These are phyloP conservation scores for Fagus crenata DNA, from an alignment of 306 rosid genomes.

Conservation along the genomic window DNA sequence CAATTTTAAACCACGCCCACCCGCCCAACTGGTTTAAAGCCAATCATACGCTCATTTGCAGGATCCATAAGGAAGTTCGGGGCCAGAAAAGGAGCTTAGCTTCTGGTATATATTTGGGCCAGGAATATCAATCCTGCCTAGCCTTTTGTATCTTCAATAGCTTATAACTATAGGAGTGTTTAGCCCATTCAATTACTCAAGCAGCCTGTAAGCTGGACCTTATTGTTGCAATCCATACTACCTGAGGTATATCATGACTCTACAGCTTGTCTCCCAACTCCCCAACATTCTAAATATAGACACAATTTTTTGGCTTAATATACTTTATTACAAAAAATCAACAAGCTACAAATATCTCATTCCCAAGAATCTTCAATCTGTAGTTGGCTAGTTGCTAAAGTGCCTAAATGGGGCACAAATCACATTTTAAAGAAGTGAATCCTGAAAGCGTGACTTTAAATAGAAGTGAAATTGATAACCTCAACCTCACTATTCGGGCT, in stretches of 20 bases:
- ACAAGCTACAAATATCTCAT: not conserved
- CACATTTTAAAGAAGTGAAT: not conserved
- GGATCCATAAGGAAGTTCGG: too few species aligned
- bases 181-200: too few species aligned
- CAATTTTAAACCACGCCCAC: too few species aligned
- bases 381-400: not conserved
- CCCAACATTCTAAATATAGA: not conserved
- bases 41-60: too few species aligned
- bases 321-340: not conserved
- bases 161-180: too few species aligned
- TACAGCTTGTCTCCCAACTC: not conserved
- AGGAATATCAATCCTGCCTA: too few species aligned
- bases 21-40: too few species aligned
- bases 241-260: constrained; percentile 1
- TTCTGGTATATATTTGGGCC: too few species aligned
- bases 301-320: not conserved
- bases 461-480: not conserved
- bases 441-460: not conserved
- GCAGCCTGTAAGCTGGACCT: too few species aligned
- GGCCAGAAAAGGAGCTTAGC: too few species aligned
- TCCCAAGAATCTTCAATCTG: not conserved
- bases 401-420: not conserved
- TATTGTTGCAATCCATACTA: not conserved
- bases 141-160: too few species aligned
- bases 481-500: not conserved